Percentiles rank a stretch among this genome's conserved stretches.
phyloP scores from a whole-genome alignment of 169 alveolate genomes.

The Eimeria acervulina region DNA sequence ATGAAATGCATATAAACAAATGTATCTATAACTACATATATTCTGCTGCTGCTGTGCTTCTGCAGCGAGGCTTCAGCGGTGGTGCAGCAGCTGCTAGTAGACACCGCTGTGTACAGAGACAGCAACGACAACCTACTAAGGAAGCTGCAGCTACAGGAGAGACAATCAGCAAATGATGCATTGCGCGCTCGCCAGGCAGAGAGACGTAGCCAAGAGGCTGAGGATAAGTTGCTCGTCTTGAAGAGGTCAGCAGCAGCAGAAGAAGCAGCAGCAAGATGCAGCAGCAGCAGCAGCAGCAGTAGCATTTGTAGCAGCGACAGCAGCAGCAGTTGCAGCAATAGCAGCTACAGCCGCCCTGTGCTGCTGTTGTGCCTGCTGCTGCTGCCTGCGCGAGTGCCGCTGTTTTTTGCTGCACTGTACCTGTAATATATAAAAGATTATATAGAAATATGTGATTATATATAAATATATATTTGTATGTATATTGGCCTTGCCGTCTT shows the following conservation, averaged over 20 bases:
- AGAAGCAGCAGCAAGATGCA: background rate
- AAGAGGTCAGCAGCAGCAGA: background rate
- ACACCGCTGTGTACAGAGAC: constrained; percentile 65
- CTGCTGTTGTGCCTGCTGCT: background rate
- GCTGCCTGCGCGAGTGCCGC: background rate
- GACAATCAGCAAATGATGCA: constrained; percentile 22
- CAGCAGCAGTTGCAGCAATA: background rate
- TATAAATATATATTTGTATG: too few relatives aligned
- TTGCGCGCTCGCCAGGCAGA: constrained; percentile 56
- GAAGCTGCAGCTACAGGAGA: constrained; percentile 13
- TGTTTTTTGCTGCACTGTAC: too few relatives aligned
- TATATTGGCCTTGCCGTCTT: too few relatives aligned
- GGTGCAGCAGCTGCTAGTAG: constrained; percentile 68
- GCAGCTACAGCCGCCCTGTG: background rate
- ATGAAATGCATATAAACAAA: too few relatives aligned
- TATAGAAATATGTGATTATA: too few relatives aligned
- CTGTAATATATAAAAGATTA: too few relatives aligned
- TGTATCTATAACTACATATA: too few relatives aligned
- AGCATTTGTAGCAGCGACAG: background rate
- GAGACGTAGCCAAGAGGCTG: constrained; percentile 34
- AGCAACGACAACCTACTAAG: constrained; percentile 40
- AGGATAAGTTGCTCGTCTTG: constrained; percentile 38
- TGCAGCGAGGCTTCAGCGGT: constrained; percentile 67
- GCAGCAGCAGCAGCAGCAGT: background rate
- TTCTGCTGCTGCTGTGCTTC: background rate